Base-by-base conservation (phyloP, 2,329 filamentous ascomycete genomes). In the Fonsecaea erecta region DNA sequence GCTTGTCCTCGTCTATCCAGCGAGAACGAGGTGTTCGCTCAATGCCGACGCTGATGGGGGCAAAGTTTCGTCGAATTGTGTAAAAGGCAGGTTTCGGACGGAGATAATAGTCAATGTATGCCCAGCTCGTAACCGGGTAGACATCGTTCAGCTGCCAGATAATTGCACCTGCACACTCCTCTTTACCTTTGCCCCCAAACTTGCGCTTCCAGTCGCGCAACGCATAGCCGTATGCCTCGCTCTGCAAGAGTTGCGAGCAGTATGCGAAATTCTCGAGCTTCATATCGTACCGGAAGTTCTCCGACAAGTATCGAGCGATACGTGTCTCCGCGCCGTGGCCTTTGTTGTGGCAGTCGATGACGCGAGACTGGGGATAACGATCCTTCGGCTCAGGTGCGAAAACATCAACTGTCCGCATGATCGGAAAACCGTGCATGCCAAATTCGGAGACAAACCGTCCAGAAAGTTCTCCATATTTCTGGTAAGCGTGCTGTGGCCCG, bases 261-360 rank as follows among this genome's bases (percentile, higher is more conserved):
- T 91, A 93, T 69, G 92, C 84, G 71, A 89, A 91, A 68, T 89
- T 80, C 73, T 82, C 83, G 73, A 88, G 87, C 58, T 81, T 77
- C 46, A 82, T 83, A 48, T 84, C 85, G 16, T 82, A 80, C 4
- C 35, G 52, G 74, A 97, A 86, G 78, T 97, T 97, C 77, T 97
- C 93, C 1, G 92, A 91, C 1, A 97, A 82, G 73, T 97, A 97
- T 0, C 93, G 86, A 1, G 92, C 93, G 62, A 97, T 87, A 40
- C 92, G 85, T 26, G 93, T 86, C 77, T 96, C 91, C 74, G 96
- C 91, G 0, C 93, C 93, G 59, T 89, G 89, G 1, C 93, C 94
- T 78, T 97, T 97, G 82, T 97, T 97, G 82, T 97, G 94, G 75
- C 96, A 97, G 76, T 97, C 93, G 28, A 97, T 80, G 7, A 92